Conservation (phyloP, 345 rosid genomes). For the Brassica juncea region DNA sequence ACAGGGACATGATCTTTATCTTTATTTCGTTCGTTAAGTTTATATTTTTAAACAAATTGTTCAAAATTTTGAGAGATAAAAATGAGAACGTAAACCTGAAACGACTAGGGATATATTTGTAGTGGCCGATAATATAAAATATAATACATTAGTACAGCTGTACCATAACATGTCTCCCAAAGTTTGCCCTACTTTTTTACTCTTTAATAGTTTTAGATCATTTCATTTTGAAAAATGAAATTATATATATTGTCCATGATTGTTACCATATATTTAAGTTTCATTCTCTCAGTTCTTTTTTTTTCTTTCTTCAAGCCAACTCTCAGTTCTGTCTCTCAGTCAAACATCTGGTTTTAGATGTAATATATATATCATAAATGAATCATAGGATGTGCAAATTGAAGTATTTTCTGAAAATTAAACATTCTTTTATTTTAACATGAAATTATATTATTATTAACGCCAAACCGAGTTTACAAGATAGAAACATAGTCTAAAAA, state of each 20-base stretch:
- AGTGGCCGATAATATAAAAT: neutral
- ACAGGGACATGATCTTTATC: conserved; percentile 12
- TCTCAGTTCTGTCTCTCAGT: neutral
- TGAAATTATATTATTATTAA: no score
- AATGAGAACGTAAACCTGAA: conserved; percentile 1
- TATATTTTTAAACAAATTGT: neutral
- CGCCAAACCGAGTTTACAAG: neutral
- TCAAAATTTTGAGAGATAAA: neutral
- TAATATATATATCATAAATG: neutral
- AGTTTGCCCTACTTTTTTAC: neutral
- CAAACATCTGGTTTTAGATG: neutral
- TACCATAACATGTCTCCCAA: conserved; percentile 17
- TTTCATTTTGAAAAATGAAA: neutral
- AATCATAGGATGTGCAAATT: neutral
- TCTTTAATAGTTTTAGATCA: conserved; percentile 3
- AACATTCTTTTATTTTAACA: neutral
- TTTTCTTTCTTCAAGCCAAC: neutral
- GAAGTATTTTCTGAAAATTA: neutral
- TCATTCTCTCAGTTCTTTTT: neutral
- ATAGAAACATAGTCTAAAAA: neutral
- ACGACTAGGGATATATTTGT: conserved; percentile 16
- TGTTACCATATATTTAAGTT: conserved; percentile 1
- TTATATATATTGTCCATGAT: neutral
- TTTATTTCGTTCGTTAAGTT: neutral
- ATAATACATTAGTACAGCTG: neutral